Evolutionary conservation across 768 basidiomycete genomes (phyloP).

Genomic region (Cyclocybe cylindracea): DNA sequence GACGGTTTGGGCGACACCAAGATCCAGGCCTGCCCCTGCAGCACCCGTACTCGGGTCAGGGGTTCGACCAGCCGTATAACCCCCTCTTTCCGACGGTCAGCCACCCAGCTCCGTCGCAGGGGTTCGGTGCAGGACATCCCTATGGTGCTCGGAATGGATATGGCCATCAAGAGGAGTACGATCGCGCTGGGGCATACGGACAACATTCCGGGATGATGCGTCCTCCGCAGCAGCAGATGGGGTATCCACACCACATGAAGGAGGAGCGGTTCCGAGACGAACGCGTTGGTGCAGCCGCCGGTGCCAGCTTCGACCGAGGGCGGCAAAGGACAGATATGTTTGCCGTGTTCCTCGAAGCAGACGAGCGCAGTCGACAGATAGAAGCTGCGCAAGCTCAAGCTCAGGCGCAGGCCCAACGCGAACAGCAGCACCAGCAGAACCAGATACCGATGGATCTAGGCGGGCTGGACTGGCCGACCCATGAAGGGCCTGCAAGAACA

Average conservation of each 20-base stretch:
- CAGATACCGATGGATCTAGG: neutral
- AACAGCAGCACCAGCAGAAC: conserved; percentile 1
- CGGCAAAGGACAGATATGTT: conserved; percentile 20
- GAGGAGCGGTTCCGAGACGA: too few species aligned
- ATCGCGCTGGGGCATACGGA: too few species aligned
- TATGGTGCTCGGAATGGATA: neutral
- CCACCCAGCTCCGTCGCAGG: conserved; percentile 11
- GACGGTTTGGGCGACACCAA: neutral
- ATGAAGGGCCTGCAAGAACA: too few species aligned
- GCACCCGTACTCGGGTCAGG: neutral
- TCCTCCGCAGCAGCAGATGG: too few species aligned
- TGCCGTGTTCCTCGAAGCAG: conserved; percentile 30
- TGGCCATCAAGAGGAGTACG: neutral
- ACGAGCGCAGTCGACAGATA: conserved; percentile 19
- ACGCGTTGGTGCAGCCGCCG: neutral
- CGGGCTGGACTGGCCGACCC: conserved; percentile 16
- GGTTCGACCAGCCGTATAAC: conserved; percentile 8
- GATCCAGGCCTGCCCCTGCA: neutral
- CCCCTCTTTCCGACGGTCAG: conserved; percentile 13
- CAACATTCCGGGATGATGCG: too few species aligned
- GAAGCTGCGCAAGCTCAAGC: neutral
- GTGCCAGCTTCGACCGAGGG: neutral
- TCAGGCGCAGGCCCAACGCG: neutral
- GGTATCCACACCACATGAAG: too few species aligned
- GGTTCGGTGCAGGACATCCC: conserved; percentile 13